Evolutionary conservation across 805 yeast species (phyloP).

Genomic region (Kluyveromyces starmeri): DNA sequence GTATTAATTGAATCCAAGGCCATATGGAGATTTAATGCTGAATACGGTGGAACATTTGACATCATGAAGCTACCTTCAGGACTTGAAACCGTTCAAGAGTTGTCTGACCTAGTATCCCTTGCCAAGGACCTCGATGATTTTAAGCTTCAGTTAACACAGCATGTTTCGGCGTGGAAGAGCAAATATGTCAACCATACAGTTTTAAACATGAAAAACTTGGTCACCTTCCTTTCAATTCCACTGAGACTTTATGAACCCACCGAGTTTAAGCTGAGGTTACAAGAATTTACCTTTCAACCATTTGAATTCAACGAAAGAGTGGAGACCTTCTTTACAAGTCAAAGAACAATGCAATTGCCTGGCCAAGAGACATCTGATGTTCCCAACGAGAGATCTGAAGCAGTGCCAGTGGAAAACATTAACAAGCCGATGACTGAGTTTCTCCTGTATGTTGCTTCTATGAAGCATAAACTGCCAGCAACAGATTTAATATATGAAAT

Average conservation of each 20-base stretch:
- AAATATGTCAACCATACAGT: slow-evolving; percentile 13
- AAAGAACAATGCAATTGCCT: slow-evolving; percentile 5
- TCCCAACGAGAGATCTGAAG: slow-evolving; percentile 5
- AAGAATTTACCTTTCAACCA: slow-evolving; percentile 21
- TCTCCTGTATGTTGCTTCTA: slow-evolving; percentile 12
- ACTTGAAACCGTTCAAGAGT: slow-evolving; percentile 35
- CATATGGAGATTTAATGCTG: slow-evolving; percentile 39
- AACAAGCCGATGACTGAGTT: slow-evolving; percentile 2
- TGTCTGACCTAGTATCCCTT: slow-evolving; percentile 28
- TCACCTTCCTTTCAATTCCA: slow-evolving; percentile 23
- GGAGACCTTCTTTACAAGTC: background rate
- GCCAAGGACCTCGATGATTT: slow-evolving; percentile 28
- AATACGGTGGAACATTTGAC: slow-evolving; percentile 34
- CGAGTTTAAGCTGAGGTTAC: slow-evolving; percentile 21
- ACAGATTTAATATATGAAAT: slow-evolving; percentile 46
- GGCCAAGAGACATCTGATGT: slow-evolving; percentile 9
- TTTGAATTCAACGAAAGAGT: slow-evolving; percentile 14
- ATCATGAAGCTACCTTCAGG: slow-evolving; percentile 35
- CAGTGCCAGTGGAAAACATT: slow-evolving; percentile 12
- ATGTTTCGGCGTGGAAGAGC: slow-evolving; percentile 13
- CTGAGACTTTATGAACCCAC: slow-evolving; percentile 17
- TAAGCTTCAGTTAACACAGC: slow-evolving; percentile 12
- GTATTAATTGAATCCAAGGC: slow-evolving; percentile 73
- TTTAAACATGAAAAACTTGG: slow-evolving; percentile 16
- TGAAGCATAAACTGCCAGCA: slow-evolving; percentile 31